Evolutionary conservation across 2,329 filamentous ascomycete species (phyloP), one percentile per base, ranked within the genome.

Genomic region (Ophiostoma perfectum): DNA sequence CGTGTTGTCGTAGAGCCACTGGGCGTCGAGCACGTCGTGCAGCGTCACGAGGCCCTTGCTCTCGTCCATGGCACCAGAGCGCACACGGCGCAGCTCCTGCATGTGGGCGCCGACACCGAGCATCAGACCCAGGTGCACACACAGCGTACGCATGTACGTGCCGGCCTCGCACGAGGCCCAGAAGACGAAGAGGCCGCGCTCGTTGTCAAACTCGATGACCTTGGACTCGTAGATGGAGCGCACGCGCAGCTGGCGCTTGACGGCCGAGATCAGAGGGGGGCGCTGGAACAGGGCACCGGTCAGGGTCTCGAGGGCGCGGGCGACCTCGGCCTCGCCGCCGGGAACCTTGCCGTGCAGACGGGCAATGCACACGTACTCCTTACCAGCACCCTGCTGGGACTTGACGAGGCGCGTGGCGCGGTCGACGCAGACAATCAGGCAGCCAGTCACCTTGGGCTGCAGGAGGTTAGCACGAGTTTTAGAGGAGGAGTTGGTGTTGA

Each of bases 101-200:
- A 98, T 98, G 83, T 98, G 93, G 67, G 92, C 95, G 74, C 71
- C 71, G 7, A 75, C 73, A 58, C 74, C 78, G 42, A 80, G 75
- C 68, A 80, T 71, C 62, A 80, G 74, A 76, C 92, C 91, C 74
- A 99, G 80, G 81, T 98, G 95, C 60, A 98, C 94, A 81, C 95
- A 98, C 64, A 99, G 88, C 49, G 95, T 99, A 84, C 95, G 91
- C 78, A 99, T 98, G 80, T 99, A 99, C 72, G 95, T 99, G 78
- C 95, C 95, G 69, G 93, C 95, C 82, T 99, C 95, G 81, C 95
- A 99, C 81, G 92, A 96, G 75, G 98, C 95, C 94, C 95, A 98
- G 86, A 99, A 99, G 68, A 98, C 94, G 80, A 91, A 95, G 49
- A 99, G 86, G 79, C 98, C 93, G 75, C 95, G 89, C 76, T 98